Evolutionary conservation across 495 filamentous ascomycete species (phyloP).

Genomic region (Pyrenopolyporus hunteri): DNA sequence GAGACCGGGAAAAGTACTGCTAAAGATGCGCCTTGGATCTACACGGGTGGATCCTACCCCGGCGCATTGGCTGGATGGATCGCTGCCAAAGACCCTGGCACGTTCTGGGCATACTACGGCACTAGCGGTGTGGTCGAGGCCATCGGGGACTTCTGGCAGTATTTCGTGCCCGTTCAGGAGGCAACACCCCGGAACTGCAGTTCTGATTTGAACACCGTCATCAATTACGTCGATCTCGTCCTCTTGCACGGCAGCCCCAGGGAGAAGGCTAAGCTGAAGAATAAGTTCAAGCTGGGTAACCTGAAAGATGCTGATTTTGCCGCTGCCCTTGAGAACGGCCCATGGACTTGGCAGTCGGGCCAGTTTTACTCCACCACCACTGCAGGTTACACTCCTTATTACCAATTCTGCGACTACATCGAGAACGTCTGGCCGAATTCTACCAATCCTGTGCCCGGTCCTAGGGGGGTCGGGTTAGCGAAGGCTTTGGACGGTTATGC

Average conservation of each 20-base stretch:
- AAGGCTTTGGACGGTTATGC: slow-evolving; percentile 58
- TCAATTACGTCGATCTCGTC: slow-evolving; percentile 62
- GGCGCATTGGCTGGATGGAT: slow-evolving; percentile 70
- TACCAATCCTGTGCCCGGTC: slow-evolving; percentile 41
- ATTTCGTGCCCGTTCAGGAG: slow-evolving; percentile 66
- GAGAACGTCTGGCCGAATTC: slow-evolving; percentile 44
- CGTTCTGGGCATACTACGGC: slow-evolving; percentile 71
- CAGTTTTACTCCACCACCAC: slow-evolving; percentile 49
- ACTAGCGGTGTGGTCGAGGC: slow-evolving; percentile 68
- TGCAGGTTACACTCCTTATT: slow-evolving; percentile 57
- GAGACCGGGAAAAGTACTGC: slow-evolving; percentile 57
- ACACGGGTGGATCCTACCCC: slow-evolving; percentile 68
- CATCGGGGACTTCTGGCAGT: slow-evolving; percentile 69
- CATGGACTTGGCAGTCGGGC: slow-evolving; percentile 62
- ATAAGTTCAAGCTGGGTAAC: slow-evolving; percentile 61
- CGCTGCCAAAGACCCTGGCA: slow-evolving; percentile 62
- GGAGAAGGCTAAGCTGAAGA: slow-evolving; percentile 60
- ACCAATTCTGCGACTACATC: slow-evolving; percentile 56
- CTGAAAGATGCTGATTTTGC: slow-evolving; percentile 66
- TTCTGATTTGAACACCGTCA: slow-evolving; percentile 58
- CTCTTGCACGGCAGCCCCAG: slow-evolving; percentile 49
- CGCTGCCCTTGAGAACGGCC: slow-evolving; percentile 57
- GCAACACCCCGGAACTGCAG: slow-evolving; percentile 71
- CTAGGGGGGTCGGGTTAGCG: slow-evolving; percentile 52
- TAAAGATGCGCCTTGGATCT: slow-evolving; percentile 66